Evolutionary conservation across 345 rosid genomes (phyloP).

Genomic region (Sapria himalayana): DNA sequence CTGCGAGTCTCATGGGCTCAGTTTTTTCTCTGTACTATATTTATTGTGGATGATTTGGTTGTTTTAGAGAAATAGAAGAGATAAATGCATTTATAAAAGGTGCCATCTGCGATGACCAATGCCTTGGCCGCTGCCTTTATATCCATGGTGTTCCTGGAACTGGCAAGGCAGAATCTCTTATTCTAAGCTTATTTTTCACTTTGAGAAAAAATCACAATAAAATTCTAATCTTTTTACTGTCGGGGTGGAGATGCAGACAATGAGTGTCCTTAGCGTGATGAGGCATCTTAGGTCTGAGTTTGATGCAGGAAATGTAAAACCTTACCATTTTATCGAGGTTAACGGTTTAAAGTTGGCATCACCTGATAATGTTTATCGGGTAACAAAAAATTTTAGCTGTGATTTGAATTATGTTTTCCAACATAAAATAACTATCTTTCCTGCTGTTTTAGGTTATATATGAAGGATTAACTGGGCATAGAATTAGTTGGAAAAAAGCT

Average conservation of each 20-base stretch:
- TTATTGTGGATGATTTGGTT: not conserved
- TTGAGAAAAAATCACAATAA: no score
- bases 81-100: constrained; percentile 57
- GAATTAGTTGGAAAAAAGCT: constrained; percentile 88
- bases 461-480: constrained; percentile 80
- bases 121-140: constrained; percentile 81
- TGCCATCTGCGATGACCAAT: constrained; percentile 70
- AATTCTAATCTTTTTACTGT: constrained; percentile 3
- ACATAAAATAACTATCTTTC: not conserved
- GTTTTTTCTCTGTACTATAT: not conserved
- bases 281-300: constrained; percentile 70
- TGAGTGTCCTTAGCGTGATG: constrained; percentile 73
- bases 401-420: constrained; percentile 1
- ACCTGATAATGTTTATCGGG: constrained; percentile 76
- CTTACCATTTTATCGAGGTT: constrained; percentile 80
- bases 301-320: constrained; percentile 44
- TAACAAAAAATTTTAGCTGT: constrained; percentile 7
- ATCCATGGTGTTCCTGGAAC: constrained; percentile 98
- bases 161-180: constrained; percentile 40
- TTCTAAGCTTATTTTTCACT: not conserved
- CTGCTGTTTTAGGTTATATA: constrained; percentile 48
- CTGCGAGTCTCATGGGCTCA: no score
- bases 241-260: constrained; percentile 28
- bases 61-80: constrained; percentile 72
- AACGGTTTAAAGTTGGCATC: constrained; percentile 88